Evolutionary conservation across 2,329 filamentous ascomycete species (phyloP).

Genomic region (Blastomyces gilchristii): DNA sequence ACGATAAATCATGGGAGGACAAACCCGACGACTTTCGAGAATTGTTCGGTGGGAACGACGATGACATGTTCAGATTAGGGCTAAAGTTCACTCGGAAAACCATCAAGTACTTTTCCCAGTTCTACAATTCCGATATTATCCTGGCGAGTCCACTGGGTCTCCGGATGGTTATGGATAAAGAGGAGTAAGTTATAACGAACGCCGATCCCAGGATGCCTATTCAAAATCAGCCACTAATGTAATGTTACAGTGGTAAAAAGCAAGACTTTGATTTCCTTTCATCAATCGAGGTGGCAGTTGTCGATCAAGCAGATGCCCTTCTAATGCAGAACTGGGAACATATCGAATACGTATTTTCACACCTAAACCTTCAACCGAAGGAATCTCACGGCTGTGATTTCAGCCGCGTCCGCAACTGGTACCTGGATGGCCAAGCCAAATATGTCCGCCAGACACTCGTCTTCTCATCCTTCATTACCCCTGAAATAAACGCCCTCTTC

Average conservation of each 20-base stretch:
- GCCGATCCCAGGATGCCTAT: slow-evolving; percentile 31
- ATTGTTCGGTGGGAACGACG: slow-evolving; percentile 87
- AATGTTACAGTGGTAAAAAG: slow-evolving; percentile 44
- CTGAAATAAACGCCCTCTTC: slow-evolving; percentile 73
- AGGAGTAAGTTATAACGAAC: slow-evolving; percentile 42
- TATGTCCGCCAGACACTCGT: slow-evolving; percentile 78
- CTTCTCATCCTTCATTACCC: slow-evolving; percentile 72
- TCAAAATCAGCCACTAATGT: neutral
- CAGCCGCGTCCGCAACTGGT: slow-evolving; percentile 79
- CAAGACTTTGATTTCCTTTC: slow-evolving; percentile 82
- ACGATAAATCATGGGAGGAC: slow-evolving; percentile 58
- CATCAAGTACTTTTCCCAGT: slow-evolving; percentile 86
- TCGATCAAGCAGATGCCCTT: slow-evolving; percentile 86
- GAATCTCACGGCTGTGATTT: slow-evolving; percentile 91
- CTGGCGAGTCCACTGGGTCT: slow-evolving; percentile 83
- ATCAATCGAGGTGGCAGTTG: slow-evolving; percentile 79
- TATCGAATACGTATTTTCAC: slow-evolving; percentile 79
- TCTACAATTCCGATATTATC: slow-evolving; percentile 94
- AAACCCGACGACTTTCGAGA: slow-evolving; percentile 81
- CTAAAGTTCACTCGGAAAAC: slow-evolving; percentile 95
- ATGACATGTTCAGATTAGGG: slow-evolving; percentile 94
- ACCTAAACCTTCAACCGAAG: slow-evolving; percentile 82
- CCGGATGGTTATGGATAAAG: slow-evolving; percentile 76
- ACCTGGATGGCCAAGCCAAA: slow-evolving; percentile 75
- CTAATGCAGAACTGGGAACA: slow-evolving; percentile 99